Evolutionary conservation across 192 early-diverging fungal species (phyloP), one percentile per base, ranked within the genome.

Genomic region (Ambispora gerdemannii): DNA sequence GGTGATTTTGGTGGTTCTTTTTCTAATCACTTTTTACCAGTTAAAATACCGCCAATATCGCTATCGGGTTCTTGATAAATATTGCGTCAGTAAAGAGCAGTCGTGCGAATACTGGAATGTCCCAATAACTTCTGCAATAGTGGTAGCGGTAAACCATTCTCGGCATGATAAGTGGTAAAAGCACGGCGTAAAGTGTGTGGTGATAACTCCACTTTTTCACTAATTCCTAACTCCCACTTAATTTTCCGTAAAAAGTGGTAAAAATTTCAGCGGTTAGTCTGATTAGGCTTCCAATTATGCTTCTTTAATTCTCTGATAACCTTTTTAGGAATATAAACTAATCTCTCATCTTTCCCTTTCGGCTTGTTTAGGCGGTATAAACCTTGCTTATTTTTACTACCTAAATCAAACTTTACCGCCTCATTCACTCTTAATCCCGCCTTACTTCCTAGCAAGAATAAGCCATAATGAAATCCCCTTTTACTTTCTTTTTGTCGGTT

Each of bases 191-290:
- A 25, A 58, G 55, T 58, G 3, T 58, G 55, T 25, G 55, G 55
- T 11, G 55, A 25, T 58, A 58, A 4, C 27, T 58, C 55, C 3
- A 4, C 3, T 1, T 3, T 58, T 58, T 58, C 3, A 3, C 55
- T 58, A 58, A 58, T 58, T 1, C 4, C 4, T 3, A 58, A 24
- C 4, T 58, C 55, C 27, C 55, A 0, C 3, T 58, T n/a, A n/a
- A n/a, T n/a, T n/a, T n/a, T n/a, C n/a, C n/a, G n/a, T n/a, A n/a
- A n/a, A n/a, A n/a, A n/a, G n/a, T n/a, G n/a, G n/a, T n/a, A n/a
- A n/a, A n/a, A n/a, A n/a, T n/a, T n/a, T n/a, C n/a, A n/a, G n/a
- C 55, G 55, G 27, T 58, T 58, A 58, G 55, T 58, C 27, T 58
- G 55, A 3, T 58, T 58, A 11, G 55, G 55, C 27, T 58, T n/a